These are phyloP conservation scores for Edaphochlamys debaryana DNA, from an alignment of 139 green algal species.

Conservation along the genomic window DNA sequence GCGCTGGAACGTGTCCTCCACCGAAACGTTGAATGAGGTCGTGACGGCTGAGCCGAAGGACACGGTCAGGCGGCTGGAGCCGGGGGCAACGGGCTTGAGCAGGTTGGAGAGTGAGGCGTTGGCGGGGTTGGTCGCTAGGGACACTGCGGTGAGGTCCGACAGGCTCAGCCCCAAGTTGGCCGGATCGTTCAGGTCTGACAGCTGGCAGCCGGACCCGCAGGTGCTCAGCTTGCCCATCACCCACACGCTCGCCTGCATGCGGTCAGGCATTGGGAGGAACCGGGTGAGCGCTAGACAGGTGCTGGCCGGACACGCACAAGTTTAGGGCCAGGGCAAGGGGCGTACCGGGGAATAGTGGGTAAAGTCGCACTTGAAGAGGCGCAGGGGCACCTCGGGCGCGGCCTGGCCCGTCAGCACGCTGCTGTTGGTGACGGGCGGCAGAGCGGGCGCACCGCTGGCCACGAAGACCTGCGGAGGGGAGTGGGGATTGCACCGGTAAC, in stretches of 20 bases:
- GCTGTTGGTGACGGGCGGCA: conserved; percentile 35
- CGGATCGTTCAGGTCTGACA: conserved; percentile 44
- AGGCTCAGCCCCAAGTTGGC: conserved; percentile 1
- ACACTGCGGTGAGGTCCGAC: conserved; percentile 11
- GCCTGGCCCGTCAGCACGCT: conserved; percentile 4
- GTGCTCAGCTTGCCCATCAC: conserved; percentile 49
- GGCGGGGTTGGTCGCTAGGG: conserved; percentile 32
- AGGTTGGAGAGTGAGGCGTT: conserved; percentile 29
- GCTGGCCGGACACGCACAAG: not conserved
- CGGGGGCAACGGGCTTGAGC: conserved; percentile 21
- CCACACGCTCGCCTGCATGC: conserved; percentile 52
- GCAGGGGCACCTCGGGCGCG: not conserved
- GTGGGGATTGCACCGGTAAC: too few species aligned
- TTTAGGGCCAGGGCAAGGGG: not conserved
- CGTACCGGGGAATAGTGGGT: conserved; percentile 32
- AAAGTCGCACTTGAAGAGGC: conserved; percentile 46
- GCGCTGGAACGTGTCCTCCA: conserved; percentile 52
- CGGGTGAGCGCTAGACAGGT: too few species aligned
- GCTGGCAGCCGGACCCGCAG: conserved; percentile 49
- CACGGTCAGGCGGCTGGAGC: conserved; percentile 28
- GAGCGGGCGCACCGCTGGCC: not conserved
- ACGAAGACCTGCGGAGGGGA: conserved; percentile 35
- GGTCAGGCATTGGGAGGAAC: not conserved
- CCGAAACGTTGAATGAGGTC: conserved; percentile 18
- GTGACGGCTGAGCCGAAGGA: conserved; percentile 15